A percentile compares a stretch with the other conserved stretches of the same genome.
Conservation (phyloP, 345 rosid species). For the Camelina sativa region DNA sequence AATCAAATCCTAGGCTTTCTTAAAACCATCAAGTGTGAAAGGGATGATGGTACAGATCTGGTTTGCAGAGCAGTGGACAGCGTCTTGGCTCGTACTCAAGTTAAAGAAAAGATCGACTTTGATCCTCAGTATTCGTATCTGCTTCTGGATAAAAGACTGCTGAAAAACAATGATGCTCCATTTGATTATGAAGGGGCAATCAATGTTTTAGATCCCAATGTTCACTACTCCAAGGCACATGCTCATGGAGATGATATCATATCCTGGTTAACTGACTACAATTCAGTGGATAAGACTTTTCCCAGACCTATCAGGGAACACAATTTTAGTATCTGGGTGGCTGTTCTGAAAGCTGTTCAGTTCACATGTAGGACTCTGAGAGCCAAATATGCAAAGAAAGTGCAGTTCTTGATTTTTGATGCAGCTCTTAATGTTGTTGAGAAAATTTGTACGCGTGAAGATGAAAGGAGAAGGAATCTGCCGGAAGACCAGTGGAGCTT, state of each 20-base stretch:
- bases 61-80: slow-evolving; percentile 32
- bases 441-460: background rate
- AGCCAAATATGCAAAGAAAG: slow-evolving; percentile 20
- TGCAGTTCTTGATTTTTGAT: background rate
- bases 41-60: slow-evolving; percentile 19
- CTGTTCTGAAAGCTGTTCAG: slow-evolving; percentile 29
- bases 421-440: background rate
- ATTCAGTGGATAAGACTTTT: background rate
- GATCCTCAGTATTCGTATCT: slow-evolving; percentile 18
- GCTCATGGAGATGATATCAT: slow-evolving; percentile 35
- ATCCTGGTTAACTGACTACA: slow-evolving; percentile 24
- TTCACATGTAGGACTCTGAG: slow-evolving; percentile 8
- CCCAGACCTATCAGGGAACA: slow-evolving; percentile 19
- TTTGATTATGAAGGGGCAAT: slow-evolving; percentile 14
- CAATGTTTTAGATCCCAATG: background rate
- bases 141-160: slow-evolving; percentile 36
- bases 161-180: background rate
- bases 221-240: slow-evolving; percentile 20
- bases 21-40: slow-evolving; percentile 3
- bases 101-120: slow-evolving; percentile 30
- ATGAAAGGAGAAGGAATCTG: background rate
- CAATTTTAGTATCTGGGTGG: slow-evolving; percentile 22
- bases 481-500: no score
- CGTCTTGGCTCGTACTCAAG: background rate
- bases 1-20: slow-evolving; percentile 12